Percentiles rank a stretch among this genome's conserved stretches.
phyloP scores from a whole-genome alignment of 2,329 filamentous ascomycete species.

The Emergomyces orientalis region DNA sequence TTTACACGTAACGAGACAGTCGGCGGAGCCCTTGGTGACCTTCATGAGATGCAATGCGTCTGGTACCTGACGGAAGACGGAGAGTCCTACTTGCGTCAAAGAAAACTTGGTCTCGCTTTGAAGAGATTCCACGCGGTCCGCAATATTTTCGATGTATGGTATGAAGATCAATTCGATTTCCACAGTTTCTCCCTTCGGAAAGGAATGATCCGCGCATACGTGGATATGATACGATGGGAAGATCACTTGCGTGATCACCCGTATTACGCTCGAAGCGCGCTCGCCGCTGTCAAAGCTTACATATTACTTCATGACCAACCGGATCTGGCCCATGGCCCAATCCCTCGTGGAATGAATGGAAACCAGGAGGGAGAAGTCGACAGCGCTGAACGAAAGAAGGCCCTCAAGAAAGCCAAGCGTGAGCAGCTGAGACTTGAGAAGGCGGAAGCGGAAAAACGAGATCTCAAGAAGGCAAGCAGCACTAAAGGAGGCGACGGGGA shows the following conservation, averaged over 20 bases:
- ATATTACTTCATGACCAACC: slow-evolving; percentile 68
- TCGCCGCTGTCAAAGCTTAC: slow-evolving; percentile 74
- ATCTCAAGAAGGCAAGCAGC: slow-evolving; percentile 66
- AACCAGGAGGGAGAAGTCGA: slow-evolving; percentile 43
- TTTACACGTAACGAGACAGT: slow-evolving; percentile 88
- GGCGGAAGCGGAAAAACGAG: slow-evolving; percentile 71
- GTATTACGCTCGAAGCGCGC: slow-evolving; percentile 76
- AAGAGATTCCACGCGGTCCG: slow-evolving; percentile 85
- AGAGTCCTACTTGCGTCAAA: slow-evolving; percentile 73
- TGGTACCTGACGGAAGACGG: slow-evolving; percentile 97
- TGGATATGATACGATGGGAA: slow-evolving; percentile 96
- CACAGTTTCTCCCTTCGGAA: slow-evolving; percentile 96
- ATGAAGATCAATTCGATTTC: slow-evolving; percentile 98
- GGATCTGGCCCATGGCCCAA: slow-evolving; percentile 50
- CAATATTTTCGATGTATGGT: slow-evolving; percentile 94
- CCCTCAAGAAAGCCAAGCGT: slow-evolving; percentile 80
- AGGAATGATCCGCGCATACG: slow-evolving; percentile 86
- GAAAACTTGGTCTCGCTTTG: slow-evolving; percentile 72
- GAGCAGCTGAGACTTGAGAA: slow-evolving; percentile 65
- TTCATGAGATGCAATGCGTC: slow-evolving; percentile 96
- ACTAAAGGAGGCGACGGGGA: slow-evolving; percentile 49
- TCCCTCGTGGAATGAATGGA: slow-evolving; percentile 48
- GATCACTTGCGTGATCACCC: slow-evolving; percentile 85
- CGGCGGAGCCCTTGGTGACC: slow-evolving; percentile 78
- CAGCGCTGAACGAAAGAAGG: slow-evolving; percentile 69